Evolutionary conservation across 805 yeast species (phyloP).

Genomic region (Nakazawaea ambrosiae): DNA sequence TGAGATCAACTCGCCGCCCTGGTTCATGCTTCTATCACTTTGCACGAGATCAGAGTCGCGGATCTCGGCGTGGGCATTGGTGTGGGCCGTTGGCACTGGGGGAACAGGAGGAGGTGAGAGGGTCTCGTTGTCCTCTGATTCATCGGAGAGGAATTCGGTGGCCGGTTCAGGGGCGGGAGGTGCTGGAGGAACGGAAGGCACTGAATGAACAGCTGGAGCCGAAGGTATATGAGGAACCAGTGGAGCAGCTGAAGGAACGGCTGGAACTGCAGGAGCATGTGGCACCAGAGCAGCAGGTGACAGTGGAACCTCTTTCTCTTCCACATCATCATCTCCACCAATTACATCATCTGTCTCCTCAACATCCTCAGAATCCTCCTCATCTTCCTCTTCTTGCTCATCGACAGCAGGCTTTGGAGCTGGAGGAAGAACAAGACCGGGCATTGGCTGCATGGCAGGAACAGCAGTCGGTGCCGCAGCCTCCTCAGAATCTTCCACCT

Average conservation of each 20-base stretch:
- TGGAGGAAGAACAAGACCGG: constrained; percentile 14
- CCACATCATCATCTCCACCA: neutral
- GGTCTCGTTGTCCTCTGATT: neutral
- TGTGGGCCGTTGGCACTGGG: constrained; percentile 12
- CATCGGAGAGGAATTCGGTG: neutral
- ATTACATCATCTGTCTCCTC: too few species aligned
- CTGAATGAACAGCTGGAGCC: too few species aligned
- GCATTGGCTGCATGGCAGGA: constrained; percentile 10
- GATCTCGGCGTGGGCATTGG: too few species aligned
- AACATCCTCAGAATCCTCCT: too few species aligned
- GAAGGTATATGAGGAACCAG: too few species aligned
- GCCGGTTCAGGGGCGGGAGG: too few species aligned
- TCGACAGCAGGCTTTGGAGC: constrained; percentile 8
- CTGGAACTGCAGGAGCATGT: neutral
- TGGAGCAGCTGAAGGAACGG: neutral
- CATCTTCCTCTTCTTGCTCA: constrained; percentile 2
- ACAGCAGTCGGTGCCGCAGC: constrained; percentile 8
- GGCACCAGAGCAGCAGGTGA: neutral
- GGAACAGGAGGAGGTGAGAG: too few species aligned
- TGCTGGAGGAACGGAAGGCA: too few species aligned
- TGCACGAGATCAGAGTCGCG: too few species aligned
- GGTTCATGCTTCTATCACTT: too few species aligned
- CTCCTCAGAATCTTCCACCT: constrained; percentile 16
- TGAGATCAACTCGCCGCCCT: neutral
- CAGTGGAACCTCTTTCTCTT: neutral